phyloP scores from a whole-genome alignment of 352 stramenopile species.

The Lagenidium sp. region DNA sequence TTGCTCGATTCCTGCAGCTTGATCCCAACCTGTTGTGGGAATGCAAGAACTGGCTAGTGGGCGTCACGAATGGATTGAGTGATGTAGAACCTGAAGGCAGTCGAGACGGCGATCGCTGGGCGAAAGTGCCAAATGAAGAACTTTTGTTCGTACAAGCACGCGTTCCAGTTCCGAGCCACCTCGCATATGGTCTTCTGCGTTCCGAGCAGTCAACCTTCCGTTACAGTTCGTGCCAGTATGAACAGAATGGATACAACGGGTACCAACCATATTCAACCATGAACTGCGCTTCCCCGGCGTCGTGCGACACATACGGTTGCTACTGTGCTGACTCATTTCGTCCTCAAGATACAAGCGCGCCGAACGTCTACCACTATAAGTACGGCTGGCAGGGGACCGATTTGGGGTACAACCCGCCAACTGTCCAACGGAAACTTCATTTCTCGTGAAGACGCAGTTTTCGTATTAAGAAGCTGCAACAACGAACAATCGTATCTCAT shows the following conservation, averaged over 20 bases:
- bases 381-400: conserved; percentile 71
- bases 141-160: conserved; percentile 61
- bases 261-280: not conserved
- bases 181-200: conserved; percentile 47
- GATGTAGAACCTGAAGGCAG: conserved; percentile 32
- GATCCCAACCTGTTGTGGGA: conserved; percentile 73
- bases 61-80: conserved; percentile 39
- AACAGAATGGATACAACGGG: conserved; percentile 16
- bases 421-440: conserved; percentile 15
- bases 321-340: conserved; percentile 36
- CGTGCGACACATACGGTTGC: conserved; percentile 62
- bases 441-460: conserved; percentile 13
- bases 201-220: conserved; percentile 28
- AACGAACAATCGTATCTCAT: not conserved
- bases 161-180: conserved; percentile 48
- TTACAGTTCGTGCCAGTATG: too few species aligned
- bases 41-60: conserved; percentile 71
- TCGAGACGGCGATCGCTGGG: conserved; percentile 54
- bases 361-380: conserved; percentile 76
- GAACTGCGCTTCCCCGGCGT: conserved; percentile 32
- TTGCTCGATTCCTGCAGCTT: conserved; percentile 75
- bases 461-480: too few species aligned
- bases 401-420: conserved; percentile 17
- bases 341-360: conserved; percentile 23
- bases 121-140: conserved; percentile 60